These are phyloP conservation scores for Takashimella tepidaria DNA, from an alignment of 1,284 basidiomycete species.

Conservation along the genomic window DNA sequence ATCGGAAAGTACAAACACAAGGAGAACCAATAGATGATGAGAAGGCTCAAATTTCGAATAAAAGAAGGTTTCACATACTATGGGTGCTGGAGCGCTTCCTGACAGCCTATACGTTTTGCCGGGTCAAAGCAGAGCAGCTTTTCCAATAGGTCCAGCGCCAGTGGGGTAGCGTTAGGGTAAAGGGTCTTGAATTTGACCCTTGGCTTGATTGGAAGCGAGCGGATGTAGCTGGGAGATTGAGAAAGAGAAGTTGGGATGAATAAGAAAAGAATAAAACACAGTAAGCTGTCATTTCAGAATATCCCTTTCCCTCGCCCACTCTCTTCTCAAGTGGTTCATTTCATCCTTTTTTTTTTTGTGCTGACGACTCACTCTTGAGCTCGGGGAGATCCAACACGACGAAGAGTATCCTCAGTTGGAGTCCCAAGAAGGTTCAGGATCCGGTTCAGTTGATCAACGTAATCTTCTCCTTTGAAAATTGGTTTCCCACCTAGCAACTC, in stretches of 20 bases:
- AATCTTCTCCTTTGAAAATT: constrained; percentile 97
- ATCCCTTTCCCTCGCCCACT: no score
- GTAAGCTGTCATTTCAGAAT: no score
- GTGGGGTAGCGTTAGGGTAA: constrained; percentile 88
- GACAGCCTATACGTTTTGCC: constrained; percentile 88
- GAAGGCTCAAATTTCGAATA: constrained; percentile 9
- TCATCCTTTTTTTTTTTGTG: no score
- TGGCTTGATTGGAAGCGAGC: constrained; percentile 93
- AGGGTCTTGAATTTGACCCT: constrained; percentile 84
- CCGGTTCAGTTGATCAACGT: constrained; percentile 98
- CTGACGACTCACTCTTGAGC: constrained; percentile 54
- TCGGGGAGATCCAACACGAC: constrained; percentile 85
- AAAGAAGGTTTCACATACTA: constrained; percentile 53
- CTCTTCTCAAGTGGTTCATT: no score
- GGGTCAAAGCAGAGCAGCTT: constrained; percentile 96
- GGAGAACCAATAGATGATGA: no score
- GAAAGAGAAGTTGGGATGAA: no score
- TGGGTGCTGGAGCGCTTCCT: constrained; percentile 90
- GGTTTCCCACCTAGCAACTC: constrained; percentile 95
- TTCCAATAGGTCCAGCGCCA: constrained; percentile 85
- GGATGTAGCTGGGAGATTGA: constrained; percentile 73
- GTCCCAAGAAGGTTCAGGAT: constrained; percentile 97
- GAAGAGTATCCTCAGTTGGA: constrained; percentile 90
- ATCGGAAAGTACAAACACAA: no score
- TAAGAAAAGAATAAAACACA: no score